Percentiles rank a stretch among this genome's conserved stretches.
Conservation (phyloP, 805 yeast genomes). For the Kazachstania psychrophila region DNA sequence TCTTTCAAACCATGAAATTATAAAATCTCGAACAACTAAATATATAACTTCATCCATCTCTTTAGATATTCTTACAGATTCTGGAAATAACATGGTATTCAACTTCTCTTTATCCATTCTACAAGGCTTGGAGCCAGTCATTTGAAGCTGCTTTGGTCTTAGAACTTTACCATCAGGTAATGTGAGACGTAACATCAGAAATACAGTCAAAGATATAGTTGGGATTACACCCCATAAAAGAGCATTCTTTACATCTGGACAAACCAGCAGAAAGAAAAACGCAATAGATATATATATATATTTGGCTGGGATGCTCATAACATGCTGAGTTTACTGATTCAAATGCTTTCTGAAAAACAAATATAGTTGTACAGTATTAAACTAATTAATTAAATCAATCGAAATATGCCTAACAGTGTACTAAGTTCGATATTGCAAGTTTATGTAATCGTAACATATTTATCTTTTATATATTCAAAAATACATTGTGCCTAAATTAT, state of each 20-base stretch:
- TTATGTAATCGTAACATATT: no score
- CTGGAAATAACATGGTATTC: background rate
- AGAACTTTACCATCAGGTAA: background rate
- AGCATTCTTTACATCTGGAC: background rate
- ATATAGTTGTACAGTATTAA: no score
- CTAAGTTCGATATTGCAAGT: no score
- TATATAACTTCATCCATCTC: constrained; percentile 38
- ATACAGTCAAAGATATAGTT: background rate
- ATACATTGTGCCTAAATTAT: no score
- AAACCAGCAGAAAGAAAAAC: background rate
- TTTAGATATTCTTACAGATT: constrained; percentile 27
- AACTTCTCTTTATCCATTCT: background rate
- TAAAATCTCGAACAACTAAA: constrained; percentile 44
- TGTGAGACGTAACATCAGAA: background rate
- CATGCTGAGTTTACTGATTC: background rate
- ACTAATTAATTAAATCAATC: no score
- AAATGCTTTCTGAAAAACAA: no score
- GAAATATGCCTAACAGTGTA: background rate
- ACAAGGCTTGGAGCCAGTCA: background rate
- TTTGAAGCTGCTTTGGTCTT: background rate
- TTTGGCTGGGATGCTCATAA: background rate
- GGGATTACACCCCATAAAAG: background rate
- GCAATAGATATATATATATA: background rate
- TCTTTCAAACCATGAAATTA: constrained; percentile 45
- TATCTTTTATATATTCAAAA: no score